phyloP scores from a whole-genome alignment of 768 basidiomycete genomes.

The Strobilomyces confusus region DNA sequence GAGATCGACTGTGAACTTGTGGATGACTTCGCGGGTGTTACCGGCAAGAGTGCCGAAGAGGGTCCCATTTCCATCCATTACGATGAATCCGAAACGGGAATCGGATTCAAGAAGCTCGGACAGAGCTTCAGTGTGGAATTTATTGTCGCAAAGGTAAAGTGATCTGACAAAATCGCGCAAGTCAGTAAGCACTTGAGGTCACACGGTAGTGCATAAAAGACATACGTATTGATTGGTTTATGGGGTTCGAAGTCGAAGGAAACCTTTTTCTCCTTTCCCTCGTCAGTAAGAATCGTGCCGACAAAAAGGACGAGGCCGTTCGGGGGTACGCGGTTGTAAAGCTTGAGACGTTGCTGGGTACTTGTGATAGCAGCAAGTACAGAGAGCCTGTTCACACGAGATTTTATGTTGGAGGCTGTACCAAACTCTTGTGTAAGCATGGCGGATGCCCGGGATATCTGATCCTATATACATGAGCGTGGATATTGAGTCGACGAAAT shows the following conservation, averaged over 20 bases:
- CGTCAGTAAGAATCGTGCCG: conserved; percentile 95
- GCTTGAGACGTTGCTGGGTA: conserved; percentile 94
- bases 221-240: conserved; percentile 97
- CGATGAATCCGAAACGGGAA: conserved; percentile 97
- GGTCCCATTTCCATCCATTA: conserved; percentile 98
- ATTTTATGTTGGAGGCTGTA: conserved; percentile 99
- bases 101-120: conserved; percentile 96
- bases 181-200: not conserved
- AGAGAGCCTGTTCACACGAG: conserved; percentile 94
- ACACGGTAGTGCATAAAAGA: conserved; percentile 6
- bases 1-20: conserved; percentile 98
- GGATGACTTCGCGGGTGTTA: conserved; percentile 94
- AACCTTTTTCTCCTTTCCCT: conserved; percentile 99
- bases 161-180: conserved; percentile 49
- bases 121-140: conserved; percentile 97
- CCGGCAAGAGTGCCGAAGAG: conserved; percentile 95
- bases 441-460: conserved; percentile 89
- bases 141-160: conserved; percentile 98
- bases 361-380: conserved; percentile 97
- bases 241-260: conserved; percentile 98
- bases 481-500: not conserved
- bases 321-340: conserved; percentile 94
- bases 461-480: conserved; percentile 51
- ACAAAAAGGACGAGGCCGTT: conserved; percentile 98
- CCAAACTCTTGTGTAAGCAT: conserved; percentile 99